Percentiles rank a stretch among this genome's conserved stretches.
Evolutionary conservation across 495 filamentous ascomycete species (phyloP).

Genomic region (Venustampulla echinocandica): DNA sequence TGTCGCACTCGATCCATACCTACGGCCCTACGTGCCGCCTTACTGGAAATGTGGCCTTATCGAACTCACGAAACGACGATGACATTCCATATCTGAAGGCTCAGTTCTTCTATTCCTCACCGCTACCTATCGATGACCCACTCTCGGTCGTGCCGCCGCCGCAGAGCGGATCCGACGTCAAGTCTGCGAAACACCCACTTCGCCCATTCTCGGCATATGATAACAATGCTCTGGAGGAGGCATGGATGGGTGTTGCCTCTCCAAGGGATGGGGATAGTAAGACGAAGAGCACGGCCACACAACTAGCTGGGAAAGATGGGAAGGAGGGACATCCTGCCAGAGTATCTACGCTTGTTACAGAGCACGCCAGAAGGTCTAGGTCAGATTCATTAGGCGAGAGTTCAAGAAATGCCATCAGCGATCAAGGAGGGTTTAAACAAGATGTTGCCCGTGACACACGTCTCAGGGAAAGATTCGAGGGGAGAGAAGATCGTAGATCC

Average conservation of each 20-base stretch:
- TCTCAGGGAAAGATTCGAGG: too few species aligned
- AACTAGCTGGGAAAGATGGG: slow-evolving; percentile 6
- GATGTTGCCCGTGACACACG: neutral
- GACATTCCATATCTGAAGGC: slow-evolving; percentile 47
- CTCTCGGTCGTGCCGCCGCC: slow-evolving; percentile 57
- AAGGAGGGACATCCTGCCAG: neutral
- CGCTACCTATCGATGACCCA: slow-evolving; percentile 73
- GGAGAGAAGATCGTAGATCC: neutral
- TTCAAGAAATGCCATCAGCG: neutral
- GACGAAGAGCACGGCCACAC: slow-evolving; percentile 14
- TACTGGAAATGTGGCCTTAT: slow-evolving; percentile 10
- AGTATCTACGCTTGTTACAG: too few species aligned
- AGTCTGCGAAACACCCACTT: slow-evolving; percentile 45
- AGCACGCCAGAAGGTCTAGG: too few species aligned
- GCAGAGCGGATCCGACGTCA: slow-evolving; percentile 40
- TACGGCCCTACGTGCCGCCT: slow-evolving; percentile 46
- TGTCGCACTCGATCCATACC: slow-evolving; percentile 44
- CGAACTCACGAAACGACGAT: slow-evolving; percentile 26
- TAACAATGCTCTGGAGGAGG: slow-evolving; percentile 62
- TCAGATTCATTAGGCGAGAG: neutral
- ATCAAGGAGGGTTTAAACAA: neutral
- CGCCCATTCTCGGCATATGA: slow-evolving; percentile 73
- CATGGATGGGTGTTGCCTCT: slow-evolving; percentile 52
- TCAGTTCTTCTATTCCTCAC: slow-evolving; percentile 77
- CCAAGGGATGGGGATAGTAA: slow-evolving; percentile 25